Evolutionary conservation across 768 basidiomycete species (phyloP).

Genomic region (Pisolithus microcarpus): DNA sequence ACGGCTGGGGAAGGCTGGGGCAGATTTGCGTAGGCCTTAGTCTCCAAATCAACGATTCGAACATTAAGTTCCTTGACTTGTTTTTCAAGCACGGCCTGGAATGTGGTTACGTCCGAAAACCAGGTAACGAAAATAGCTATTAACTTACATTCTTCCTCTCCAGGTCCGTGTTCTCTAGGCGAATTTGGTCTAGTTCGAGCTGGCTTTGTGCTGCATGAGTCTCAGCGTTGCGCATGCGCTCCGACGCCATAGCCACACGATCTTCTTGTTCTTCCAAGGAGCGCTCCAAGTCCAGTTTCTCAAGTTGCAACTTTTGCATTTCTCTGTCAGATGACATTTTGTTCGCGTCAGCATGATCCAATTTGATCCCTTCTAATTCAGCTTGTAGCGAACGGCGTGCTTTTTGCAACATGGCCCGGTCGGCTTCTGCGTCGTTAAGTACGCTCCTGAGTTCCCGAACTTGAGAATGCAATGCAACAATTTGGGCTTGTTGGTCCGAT

Average conservation of each 20-base stretch:
- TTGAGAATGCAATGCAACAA: conserved; percentile 78
- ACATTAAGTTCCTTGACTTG: conserved; percentile 80
- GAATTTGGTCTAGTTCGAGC: conserved; percentile 63
- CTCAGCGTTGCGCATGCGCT: conserved; percentile 80
- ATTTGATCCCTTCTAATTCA: conserved; percentile 73
- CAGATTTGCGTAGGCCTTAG: conserved; percentile 62
- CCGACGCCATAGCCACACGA: conserved; percentile 60
- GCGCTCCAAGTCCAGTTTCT: conserved; percentile 77
- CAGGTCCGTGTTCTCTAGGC: conserved; percentile 76
- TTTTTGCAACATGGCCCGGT: conserved; percentile 70
- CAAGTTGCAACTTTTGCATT: conserved; percentile 65
- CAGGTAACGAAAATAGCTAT: background rate
- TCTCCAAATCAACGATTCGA: conserved; percentile 76
- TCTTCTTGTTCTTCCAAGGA: conserved; percentile 75
- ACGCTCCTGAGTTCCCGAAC: conserved; percentile 76
- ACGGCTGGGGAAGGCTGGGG: conserved; percentile 49
- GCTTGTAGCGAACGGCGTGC: conserved; percentile 75
- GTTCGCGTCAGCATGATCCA: conserved; percentile 63
- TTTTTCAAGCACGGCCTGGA: conserved; percentile 74
- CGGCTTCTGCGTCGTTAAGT: conserved; percentile 80
- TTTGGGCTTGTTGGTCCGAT: conserved; percentile 77
- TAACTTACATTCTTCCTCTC: conserved; percentile 65
- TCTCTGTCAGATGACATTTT: conserved; percentile 68
- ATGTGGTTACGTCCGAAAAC: background rate
- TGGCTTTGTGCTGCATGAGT: conserved; percentile 68